Evolutionary conservation across 164 flowering plant genomes (phyloP), one percentile per base, ranked within the genome.

Genomic region (Pachysandra terminalis): DNA sequence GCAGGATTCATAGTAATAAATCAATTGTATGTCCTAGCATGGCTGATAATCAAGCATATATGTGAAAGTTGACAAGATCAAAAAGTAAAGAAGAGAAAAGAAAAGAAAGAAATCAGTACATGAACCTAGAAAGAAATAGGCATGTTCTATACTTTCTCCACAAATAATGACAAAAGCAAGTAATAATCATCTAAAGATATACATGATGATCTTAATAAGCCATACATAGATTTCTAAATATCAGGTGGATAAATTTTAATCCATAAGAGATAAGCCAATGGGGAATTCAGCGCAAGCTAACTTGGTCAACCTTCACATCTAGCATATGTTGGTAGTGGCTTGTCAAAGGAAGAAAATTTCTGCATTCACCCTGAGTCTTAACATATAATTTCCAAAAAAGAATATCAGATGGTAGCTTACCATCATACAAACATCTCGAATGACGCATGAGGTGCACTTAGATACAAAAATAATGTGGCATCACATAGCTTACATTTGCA

Each of bases 121-220:
- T 13, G 25, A 61, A 3, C 17, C 14, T 12, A 61, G 17, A 28
- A 52, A 32, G 19, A 57, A 48, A 41, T 51, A 24, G 37, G n/a
- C n/a, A 25, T 23, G 19, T 6, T 56, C 15, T 67, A 40, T 15
- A 55, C 69, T 66, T 54, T 66, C 32, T 17, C 21, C 52, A 41
- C 13, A 12, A 25, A 41, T 12, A 23, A 56, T 66, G 22, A 40
- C 61, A 22, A 56, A 25, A 37, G 13, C 48, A 48, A n/a, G 56
- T 22, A 49, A 7, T 59, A 59, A 59, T 25, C 40, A 21, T 22
- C 26, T n/a, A 22, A 66, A 58, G 51, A 25, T 8, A 6, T 35
- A 3, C 6, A 32, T 0, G 3, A 21, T 23, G 21, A 22, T 22
- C 13, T 56, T 19, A 7, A 40, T 7, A 3, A 49, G 13, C 40